Percentiles rank a stretch among this genome's conserved stretches.
Evolutionary conservation across 2,329 filamentous ascomycete species (phyloP).

Genomic region (Colletotrichum eremochloae): DNA sequence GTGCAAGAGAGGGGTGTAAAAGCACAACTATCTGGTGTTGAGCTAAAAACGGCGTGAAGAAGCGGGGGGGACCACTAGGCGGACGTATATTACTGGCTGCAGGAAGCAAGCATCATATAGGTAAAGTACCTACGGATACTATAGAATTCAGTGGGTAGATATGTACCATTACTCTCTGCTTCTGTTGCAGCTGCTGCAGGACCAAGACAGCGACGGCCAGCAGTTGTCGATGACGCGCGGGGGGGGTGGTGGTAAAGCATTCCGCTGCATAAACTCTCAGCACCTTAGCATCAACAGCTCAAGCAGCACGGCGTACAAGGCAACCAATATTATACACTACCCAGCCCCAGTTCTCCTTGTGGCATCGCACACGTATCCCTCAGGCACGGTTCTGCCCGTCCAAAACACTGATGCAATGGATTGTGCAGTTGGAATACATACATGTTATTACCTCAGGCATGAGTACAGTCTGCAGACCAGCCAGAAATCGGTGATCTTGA

Average conservation of each 20-base stretch:
- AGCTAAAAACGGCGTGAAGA: slow-evolving; percentile 13
- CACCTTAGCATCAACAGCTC: background rate
- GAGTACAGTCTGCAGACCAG: slow-evolving; percentile 29
- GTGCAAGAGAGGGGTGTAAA: slow-evolving; percentile 14
- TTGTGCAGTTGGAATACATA: slow-evolving; percentile 24
- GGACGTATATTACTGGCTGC: background rate
- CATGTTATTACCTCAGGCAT: slow-evolving; percentile 33
- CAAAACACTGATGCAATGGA: slow-evolving; percentile 33
- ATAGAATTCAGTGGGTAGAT: no score
- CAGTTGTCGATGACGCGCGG: slow-evolving; percentile 28
- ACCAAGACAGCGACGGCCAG: slow-evolving; percentile 12
- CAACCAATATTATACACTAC: slow-evolving; percentile 6
- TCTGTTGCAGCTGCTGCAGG: slow-evolving; percentile 21
- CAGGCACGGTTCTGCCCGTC: slow-evolving; percentile 14
- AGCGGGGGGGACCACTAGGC: background rate
- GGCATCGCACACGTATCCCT: background rate
- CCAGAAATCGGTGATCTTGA: background rate
- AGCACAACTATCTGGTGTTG: slow-evolving; percentile 1
- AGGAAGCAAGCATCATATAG: slow-evolving; percentile 16
- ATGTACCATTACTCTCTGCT: background rate
- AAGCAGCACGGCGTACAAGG: slow-evolving; percentile 25
- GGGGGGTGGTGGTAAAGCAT: background rate
- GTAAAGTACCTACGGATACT: no score
- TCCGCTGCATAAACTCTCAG: background rate
- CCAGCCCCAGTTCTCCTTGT: background rate